Percentiles rank a stretch among this genome's conserved stretches.
Evolutionary conservation across 306 rosid genomes (phyloP).

Genomic region (Gastrolobium bilobum): DNA sequence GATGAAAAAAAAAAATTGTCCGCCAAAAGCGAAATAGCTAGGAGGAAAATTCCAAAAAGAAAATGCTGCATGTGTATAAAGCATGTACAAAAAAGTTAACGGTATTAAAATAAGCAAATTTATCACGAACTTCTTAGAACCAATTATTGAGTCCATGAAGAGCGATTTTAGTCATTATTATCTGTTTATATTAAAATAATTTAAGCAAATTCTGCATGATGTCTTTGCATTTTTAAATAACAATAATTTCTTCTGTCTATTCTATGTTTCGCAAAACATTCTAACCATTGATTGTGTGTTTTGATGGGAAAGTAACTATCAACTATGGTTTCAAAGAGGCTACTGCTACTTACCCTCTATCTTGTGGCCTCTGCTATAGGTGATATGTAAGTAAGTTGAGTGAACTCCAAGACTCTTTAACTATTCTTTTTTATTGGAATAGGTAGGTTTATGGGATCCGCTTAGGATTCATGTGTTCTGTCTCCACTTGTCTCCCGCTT

Average conservation of each 20-base stretch:
- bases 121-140: neutral
- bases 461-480: constrained; percentile 65
- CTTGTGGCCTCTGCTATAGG: too few relatives aligned
- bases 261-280: neutral
- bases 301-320: neutral
- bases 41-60: neutral
- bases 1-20: neutral
- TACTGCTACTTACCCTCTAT: too few relatives aligned
- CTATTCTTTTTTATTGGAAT: neutral
- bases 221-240: neutral
- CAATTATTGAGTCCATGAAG: too few relatives aligned
- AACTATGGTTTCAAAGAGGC: too few relatives aligned
- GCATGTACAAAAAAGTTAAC: neutral
- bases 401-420: too few relatives aligned
- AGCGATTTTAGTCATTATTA: too few relatives aligned
- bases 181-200: too few relatives aligned
- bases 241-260: neutral
- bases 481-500: constrained; percentile 79
- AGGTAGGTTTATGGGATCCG: constrained; percentile 57
- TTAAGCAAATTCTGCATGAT: neutral
- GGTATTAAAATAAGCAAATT: neutral
- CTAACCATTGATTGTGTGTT: neutral
- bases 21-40: constrained; percentile 18
- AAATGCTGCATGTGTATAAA: neutral
- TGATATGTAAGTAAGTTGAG: too few relatives aligned